phyloP scores from a whole-genome alignment of 192 early-diverging fungal genomes.

The Dispira parvispora region DNA sequence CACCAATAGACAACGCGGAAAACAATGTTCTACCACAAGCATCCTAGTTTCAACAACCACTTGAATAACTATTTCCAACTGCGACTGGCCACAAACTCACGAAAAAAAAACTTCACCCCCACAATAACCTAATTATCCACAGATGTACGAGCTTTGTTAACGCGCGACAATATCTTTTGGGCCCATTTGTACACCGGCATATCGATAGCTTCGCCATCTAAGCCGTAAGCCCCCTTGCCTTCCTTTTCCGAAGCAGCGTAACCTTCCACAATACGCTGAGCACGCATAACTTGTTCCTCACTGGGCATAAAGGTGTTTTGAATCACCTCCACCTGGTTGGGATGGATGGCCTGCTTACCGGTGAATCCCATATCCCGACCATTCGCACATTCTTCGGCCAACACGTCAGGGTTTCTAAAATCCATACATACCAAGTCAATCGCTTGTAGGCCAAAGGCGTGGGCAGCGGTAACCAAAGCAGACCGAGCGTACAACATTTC shows the following conservation, averaged over 20 bases:
- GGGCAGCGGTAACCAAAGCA: conserved; percentile 59
- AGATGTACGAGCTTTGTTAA: neutral
- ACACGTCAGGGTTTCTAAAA: conserved; percentile 45
- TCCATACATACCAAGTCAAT: conserved; percentile 92
- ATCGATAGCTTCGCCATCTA: conserved; percentile 89
- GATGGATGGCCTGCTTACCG: conserved; percentile 94
- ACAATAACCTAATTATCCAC: neutral
- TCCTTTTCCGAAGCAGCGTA: conserved; percentile 40
- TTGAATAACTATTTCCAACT: too few species aligned
- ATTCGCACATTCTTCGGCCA: conserved; percentile 68
- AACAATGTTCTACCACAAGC: too few species aligned
- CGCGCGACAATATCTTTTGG: conserved; percentile 34
- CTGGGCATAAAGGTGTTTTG: conserved; percentile 64
- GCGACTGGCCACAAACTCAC: too few species aligned
- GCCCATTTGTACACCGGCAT: conserved; percentile 89
- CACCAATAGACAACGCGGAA: too few species aligned
- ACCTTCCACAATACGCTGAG: conserved; percentile 51
- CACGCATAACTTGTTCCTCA: conserved; percentile 40
- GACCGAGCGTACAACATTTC: conserved; percentile 76
- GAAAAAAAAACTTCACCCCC: too few species aligned
- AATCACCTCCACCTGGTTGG: conserved; percentile 69
- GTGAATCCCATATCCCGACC: conserved; percentile 85
- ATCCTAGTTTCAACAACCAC: too few species aligned
- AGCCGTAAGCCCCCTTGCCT: conserved; percentile 77
- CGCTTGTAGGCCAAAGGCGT: conserved; percentile 72